A percentile compares a stretch with the other conserved stretches of the same genome.
phyloP scores from a whole-genome alignment of 345 rosid genomes.

The Eucalyptus virginea region DNA sequence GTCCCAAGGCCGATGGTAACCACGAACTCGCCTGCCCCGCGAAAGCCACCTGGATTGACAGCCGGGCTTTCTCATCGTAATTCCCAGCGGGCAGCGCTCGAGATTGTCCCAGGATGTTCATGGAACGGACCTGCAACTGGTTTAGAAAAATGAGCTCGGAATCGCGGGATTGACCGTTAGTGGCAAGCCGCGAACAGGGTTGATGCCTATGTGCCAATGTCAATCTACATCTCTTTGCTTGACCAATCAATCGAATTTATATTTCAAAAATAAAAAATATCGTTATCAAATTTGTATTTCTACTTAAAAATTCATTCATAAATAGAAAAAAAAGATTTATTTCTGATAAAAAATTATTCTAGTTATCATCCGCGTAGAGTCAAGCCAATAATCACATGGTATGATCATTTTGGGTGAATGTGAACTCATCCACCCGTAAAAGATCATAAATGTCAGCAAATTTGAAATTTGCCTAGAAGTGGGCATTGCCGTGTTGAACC shows the following conservation, averaged over 20 bases:
- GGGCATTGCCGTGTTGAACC: not conserved
- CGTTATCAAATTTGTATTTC: fast-evolving
- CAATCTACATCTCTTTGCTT: not conserved
- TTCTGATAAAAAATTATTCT: too few species aligned
- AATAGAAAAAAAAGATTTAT: too few species aligned
- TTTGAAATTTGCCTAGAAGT: not conserved
- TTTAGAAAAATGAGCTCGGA: not conserved
- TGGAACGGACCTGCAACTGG: not conserved
- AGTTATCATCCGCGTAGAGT: too few species aligned
- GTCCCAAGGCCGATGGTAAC: conserved; percentile 4
- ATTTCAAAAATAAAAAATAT: too few species aligned
- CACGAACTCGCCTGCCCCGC: not conserved
- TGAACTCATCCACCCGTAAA: too few species aligned
- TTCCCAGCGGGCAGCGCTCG: not conserved
- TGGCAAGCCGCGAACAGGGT: not conserved
- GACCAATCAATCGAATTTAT: not conserved
- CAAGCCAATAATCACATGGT: too few species aligned
- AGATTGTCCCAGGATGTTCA: not conserved
- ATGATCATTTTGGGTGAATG: too few species aligned
- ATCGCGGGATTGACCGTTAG: not conserved
- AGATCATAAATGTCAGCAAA: not conserved
- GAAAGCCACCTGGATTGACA: not conserved
- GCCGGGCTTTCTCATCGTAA: not conserved
- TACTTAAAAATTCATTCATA: fast-evolving
- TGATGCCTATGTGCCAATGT: not conserved